Base-by-base conservation (phyloP, 495 filamentous ascomycete species). In the Penicillium coffeae region DNA sequence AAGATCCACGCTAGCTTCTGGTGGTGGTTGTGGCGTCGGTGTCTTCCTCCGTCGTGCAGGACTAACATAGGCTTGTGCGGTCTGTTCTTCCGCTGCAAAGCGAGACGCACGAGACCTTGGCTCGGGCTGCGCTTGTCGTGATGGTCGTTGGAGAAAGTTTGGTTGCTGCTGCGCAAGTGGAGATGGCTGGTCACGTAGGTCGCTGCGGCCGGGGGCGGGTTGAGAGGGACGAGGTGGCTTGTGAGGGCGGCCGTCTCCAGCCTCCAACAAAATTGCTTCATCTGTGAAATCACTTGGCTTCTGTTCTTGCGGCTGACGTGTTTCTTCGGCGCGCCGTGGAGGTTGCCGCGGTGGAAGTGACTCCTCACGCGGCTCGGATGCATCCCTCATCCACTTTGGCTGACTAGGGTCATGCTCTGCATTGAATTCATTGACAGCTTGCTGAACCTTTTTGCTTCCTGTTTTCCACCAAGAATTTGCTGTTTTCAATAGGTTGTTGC, bases 391-490 rank as follows among this genome's bases (percentile, higher is more conserved):
- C 93, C 93, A 98, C 56, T 88, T 92, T 1, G 93, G 93, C 60
- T 95, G 88, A 59, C 63, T 89, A 1, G 88, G 74, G 62, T 96
- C 93, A 21, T 82, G 76, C n/a, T 87, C 85, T 1, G 76, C 64
- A 55, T 96, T 91, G 52, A 96, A 86, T 15, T 98, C 93, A 13
- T 88, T 81, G 12, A 98, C 88, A 12, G 89, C 93, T 63, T 90
- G 90, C 59, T 95, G 91, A n/a, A 97, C 82, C 61, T 87, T 92
- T 66, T 95, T 97, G 55, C 88, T 89, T 2, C 90, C 85, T 5
- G 84, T 85, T 64, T 95, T 98, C 93, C 93, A 98, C 2, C 97
- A 64, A 2, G 86, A 88, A 54, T 90, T 91, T 1, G 94, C 93
- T n/a, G 89, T 89, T 60, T 97, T 97, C 60, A 96, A 80, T 10